phyloP scores from a whole-genome alignment of 495 filamentous ascomycete species.

The Apiosordaria backusii region DNA sequence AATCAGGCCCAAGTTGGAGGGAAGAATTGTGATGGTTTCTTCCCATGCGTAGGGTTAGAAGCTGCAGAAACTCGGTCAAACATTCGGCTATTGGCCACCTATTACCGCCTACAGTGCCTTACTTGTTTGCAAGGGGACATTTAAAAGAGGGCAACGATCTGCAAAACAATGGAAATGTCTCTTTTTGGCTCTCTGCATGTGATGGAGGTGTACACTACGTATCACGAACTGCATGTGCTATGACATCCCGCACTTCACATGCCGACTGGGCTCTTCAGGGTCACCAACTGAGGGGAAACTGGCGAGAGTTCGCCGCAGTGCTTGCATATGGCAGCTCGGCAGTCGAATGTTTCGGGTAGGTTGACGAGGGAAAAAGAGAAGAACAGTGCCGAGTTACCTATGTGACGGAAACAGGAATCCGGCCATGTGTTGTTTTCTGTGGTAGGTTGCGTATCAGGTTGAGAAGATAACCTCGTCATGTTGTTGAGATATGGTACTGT shows the following conservation, averaged over 20 bases:
- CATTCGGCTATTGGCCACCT: not conserved
- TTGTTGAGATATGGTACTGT: too few relatives aligned
- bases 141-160: not conserved
- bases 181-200: not conserved
- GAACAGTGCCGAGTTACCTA: too few relatives aligned
- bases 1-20: slow-evolving; percentile 72
- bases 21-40: slow-evolving; percentile 55
- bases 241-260: not conserved
- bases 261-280: not conserved
- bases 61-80: too few relatives aligned
- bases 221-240: not conserved
- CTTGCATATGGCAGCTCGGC: not conserved
- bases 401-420: too few relatives aligned
- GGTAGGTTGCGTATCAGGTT: too few relatives aligned
- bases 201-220: too few relatives aligned
- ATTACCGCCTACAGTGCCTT: too few relatives aligned
- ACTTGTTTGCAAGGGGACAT: not conserved
- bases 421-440: too few relatives aligned
- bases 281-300: not conserved
- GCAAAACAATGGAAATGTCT: not conserved
- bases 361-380: too few relatives aligned
- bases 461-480: too few relatives aligned
- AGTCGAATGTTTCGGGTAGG: not conserved
- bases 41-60: not conserved
- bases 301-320: not conserved